These are phyloP conservation scores for Erodium trifolium DNA, from an alignment of 441 rosid species.

Conservation along the genomic window DNA sequence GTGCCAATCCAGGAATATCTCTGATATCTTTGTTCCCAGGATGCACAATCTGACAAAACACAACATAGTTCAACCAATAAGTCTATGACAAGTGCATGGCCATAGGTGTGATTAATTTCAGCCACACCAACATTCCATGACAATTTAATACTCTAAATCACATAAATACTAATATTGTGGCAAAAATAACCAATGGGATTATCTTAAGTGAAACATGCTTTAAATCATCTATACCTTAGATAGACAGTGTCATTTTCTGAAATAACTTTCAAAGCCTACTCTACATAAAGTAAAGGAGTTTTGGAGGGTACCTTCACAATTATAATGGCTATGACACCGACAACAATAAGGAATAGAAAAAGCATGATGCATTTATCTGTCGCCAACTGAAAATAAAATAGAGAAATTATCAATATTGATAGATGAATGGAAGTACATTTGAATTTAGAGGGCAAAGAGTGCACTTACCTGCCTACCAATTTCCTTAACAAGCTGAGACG, in stretches of 20 bases:
- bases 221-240: not conserved
- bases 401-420: not conserved
- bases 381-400: slow-evolving; percentile 54
- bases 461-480: slow-evolving; percentile 86
- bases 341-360: slow-evolving; percentile 76
- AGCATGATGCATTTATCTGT: slow-evolving; percentile 98
- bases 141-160: too few species aligned
- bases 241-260: not conserved
- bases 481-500: slow-evolving; percentile 96
- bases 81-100: not conserved
- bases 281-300: not conserved
- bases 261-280: not conserved
- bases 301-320: slow-evolving; percentile 68
- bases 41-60: slow-evolving; percentile 57
- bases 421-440: slow-evolving; percentile 1
- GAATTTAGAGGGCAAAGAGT: slow-evolving; percentile 11
- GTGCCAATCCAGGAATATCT: slow-evolving; percentile 98
- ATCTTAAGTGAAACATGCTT: too few species aligned
- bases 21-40: slow-evolving; percentile 85
- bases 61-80: not conserved
- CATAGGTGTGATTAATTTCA: too few species aligned
- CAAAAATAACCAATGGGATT: too few species aligned
- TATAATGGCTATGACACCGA: slow-evolving; percentile 88
- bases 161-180: too few species aligned
- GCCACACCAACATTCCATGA: too few species aligned